A percentile compares a stretch with the other conserved stretches of the same genome.
phyloP scores from a whole-genome alignment of 306 rosid species.

The Coriaria nepalensis region DNA sequence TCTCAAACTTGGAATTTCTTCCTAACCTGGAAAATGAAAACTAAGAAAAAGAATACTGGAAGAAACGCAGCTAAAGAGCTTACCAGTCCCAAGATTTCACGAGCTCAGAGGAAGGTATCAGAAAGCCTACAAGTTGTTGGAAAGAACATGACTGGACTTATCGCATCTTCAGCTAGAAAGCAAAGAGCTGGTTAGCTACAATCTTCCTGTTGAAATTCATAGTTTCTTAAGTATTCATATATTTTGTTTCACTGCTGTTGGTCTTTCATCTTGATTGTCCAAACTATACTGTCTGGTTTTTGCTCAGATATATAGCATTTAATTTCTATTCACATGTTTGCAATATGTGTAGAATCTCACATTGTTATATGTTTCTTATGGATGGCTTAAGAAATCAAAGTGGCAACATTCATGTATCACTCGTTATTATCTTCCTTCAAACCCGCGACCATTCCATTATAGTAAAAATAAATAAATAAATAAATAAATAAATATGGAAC shows the following conservation, averaged over 20 bases:
- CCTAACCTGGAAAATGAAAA: constrained; percentile 44
- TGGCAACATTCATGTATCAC: too few relatives aligned
- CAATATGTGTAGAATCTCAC: too few relatives aligned
- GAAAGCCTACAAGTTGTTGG: constrained; percentile 39
- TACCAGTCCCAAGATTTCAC: constrained; percentile 38
- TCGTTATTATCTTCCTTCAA: too few relatives aligned
- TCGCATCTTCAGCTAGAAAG: constrained; percentile 72
- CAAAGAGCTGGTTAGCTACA: constrained; percentile 42
- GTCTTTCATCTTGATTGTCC: too few relatives aligned
- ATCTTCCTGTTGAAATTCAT: neutral
- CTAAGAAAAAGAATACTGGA: constrained; percentile 49
- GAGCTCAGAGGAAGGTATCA: constrained; percentile 52
- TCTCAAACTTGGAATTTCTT: constrained; percentile 11
- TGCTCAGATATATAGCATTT: too few relatives aligned
- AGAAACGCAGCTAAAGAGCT: constrained; percentile 37
- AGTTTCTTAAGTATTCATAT: neutral
- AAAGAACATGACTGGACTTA: constrained; percentile 47
- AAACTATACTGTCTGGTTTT: too few relatives aligned
- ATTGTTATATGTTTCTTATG: too few relatives aligned
- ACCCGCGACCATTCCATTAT: too few relatives aligned
- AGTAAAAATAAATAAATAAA: too few relatives aligned
- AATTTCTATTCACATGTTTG: too few relatives aligned
- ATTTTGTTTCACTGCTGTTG: neutral
- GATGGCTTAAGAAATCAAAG: too few relatives aligned
- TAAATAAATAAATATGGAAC: too few relatives aligned